phyloP scores from a whole-genome alignment of 2,329 filamentous ascomycete species.

The Thermochaetoides dissita region DNA sequence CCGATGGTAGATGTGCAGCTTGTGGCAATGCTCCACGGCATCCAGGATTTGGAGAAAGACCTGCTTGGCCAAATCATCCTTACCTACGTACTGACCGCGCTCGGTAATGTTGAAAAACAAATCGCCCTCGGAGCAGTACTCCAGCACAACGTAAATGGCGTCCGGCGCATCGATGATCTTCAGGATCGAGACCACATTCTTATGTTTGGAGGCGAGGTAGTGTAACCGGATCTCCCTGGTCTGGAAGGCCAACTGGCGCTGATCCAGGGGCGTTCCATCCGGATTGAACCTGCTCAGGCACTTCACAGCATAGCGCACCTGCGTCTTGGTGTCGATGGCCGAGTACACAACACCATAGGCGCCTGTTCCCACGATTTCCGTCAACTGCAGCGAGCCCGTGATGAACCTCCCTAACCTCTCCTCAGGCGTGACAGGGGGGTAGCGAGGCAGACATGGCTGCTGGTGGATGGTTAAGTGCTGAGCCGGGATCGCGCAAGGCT shows the following conservation, averaged over 20 bases:
- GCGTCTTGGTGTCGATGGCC: conserved; percentile 69
- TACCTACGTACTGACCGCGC: conserved; percentile 79
- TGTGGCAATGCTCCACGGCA: conserved; percentile 91
- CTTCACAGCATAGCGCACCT: conserved; percentile 84
- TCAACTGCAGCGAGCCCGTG: conserved; percentile 70
- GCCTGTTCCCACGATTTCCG: conserved; percentile 75
- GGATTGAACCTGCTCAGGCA: conserved; percentile 81
- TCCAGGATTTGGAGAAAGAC: conserved; percentile 93
- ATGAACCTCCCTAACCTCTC: conserved; percentile 75
- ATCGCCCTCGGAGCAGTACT: conserved; percentile 94
- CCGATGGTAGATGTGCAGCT: conserved; percentile 85
- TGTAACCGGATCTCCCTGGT: conserved; percentile 86
- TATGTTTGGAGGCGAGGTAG: conserved; percentile 74
- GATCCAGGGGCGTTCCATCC: conserved; percentile 58
- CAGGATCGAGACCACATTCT: conserved; percentile 83
- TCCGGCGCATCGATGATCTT: conserved; percentile 86
- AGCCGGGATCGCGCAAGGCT: conserved; percentile 31
- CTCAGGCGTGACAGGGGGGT: conserved; percentile 54
- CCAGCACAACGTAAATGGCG: conserved; percentile 90
- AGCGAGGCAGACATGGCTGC: conserved; percentile 31
- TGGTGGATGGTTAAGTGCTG: conserved; percentile 16
- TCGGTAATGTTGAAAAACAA: conserved; percentile 97
- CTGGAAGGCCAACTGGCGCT: conserved; percentile 78
- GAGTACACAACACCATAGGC: conserved; percentile 95
- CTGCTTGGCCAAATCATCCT: conserved; percentile 73